phyloP scores from a whole-genome alignment of 148 eudicot genomes.

The Camellia lanceoleosa region DNA sequence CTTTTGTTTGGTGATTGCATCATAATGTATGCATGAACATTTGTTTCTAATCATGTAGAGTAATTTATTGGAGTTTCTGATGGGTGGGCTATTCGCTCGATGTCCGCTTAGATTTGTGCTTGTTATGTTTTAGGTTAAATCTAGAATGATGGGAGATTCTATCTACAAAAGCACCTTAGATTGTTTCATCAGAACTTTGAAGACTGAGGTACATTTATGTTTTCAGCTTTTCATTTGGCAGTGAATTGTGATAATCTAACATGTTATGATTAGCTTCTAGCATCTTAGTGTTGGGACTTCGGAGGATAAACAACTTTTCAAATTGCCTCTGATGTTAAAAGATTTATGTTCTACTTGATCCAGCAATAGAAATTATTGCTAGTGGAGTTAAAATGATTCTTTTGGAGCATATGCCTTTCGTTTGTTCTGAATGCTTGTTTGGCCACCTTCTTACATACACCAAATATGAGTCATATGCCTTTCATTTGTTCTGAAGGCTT shows the following conservation, averaged over 20 bases:
- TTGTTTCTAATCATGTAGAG: neutral
- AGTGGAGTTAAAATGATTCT: neutral
- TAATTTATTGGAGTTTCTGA: slow-evolving; percentile 29
- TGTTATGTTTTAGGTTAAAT: slow-evolving; percentile 69
- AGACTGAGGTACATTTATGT: slow-evolving; percentile 50
- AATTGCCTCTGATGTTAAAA: neutral
- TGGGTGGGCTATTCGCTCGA: slow-evolving; percentile 34
- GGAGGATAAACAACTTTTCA: neutral
- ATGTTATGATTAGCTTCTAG: neutral
- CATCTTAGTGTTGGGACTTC: neutral
- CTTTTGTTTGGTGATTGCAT: slow-evolving; percentile 1
- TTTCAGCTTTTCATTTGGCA: neutral
- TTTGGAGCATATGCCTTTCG: neutral
- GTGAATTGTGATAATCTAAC: neutral
- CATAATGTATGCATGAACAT: neutral
- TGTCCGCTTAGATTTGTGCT: slow-evolving; percentile 27
- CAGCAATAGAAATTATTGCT: slow-evolving; percentile 6
- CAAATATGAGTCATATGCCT: no score
- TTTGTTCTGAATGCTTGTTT: neutral
- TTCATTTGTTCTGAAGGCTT: no score
- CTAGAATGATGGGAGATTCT: slow-evolving; percentile 93
- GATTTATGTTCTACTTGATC: neutral
- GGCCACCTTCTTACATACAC: neutral
- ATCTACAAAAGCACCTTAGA: slow-evolving; percentile 62
- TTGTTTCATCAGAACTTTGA: slow-evolving; percentile 75